Conservation (phyloP, 1,284 basidiomycete genomes). For the Ceratobasidium sp. region DNA sequence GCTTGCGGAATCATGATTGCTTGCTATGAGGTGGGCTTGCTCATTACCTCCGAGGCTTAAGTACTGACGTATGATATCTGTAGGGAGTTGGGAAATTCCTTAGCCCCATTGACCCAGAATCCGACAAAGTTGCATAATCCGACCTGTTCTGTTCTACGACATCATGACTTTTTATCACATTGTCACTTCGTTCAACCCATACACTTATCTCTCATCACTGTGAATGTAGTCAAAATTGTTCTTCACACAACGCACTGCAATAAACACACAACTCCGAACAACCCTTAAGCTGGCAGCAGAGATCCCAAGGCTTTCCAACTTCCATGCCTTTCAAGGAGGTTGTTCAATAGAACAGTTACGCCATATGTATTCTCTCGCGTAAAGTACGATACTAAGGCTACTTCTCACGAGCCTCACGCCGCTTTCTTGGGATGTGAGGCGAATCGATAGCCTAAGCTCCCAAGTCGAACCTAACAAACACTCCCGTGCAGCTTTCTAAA, state of each 20-base stretch:
- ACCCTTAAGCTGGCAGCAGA: too few species aligned
- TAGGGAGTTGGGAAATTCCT: conserved; percentile 42
- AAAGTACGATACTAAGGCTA: too few species aligned
- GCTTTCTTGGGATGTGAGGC: too few species aligned
- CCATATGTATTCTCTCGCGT: too few species aligned
- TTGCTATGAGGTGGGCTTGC: conserved; percentile 82
- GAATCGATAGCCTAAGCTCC: too few species aligned
- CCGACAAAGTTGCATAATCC: conserved; percentile 13
- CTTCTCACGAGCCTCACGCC: too few species aligned
- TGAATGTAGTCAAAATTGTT: neutral
- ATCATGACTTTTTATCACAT: conserved; percentile 30
- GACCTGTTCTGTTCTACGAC: neutral
- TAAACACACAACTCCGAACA: too few species aligned
- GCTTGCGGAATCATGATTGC: conserved; percentile 99
- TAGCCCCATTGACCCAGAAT: conserved; percentile 34
- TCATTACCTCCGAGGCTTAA: neutral
- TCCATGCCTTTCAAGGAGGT: too few species aligned
- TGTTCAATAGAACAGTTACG: too few species aligned
- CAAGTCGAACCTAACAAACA: too few species aligned
- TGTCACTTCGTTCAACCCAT: neutral
- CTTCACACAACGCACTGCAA: neutral
- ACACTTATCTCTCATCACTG: neutral
- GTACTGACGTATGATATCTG: neutral
- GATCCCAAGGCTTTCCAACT: too few species aligned
- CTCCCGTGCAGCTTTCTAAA: too few species aligned